Base-by-base conservation (phyloP, 2,329 filamentous ascomycete genomes). In the Beauveria sp. region DNA sequence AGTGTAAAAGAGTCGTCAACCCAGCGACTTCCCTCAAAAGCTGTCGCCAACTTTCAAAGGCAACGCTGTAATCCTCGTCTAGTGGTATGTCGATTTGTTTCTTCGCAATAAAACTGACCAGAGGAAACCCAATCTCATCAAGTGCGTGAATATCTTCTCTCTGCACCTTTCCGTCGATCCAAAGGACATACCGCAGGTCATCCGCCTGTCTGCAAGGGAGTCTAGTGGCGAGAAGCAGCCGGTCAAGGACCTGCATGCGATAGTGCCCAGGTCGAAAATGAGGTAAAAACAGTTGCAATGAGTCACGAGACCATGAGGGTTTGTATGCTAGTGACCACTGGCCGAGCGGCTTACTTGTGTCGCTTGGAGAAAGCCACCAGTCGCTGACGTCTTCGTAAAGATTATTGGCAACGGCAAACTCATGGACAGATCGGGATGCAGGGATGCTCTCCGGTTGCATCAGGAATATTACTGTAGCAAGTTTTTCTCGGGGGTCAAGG, bases 151-250 rank as follows among this genome's bases (percentile, higher is more conserved):
- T 12, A 18, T 54, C 52, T 1, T 54, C 24, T 12, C 4, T n/a
- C 4, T 43, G 34, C 7, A 43, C 38, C 34, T 54, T 43, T n/a
- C 38, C 52, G 9, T 54, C 52, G 1, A 2, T 9, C 52, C 52
- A 54, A 7, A 54, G 22, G 12, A 54, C 2, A 24, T 43, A 43
- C 3, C 52, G 52, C 20, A 54, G 34, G 4, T 2, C 3, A 3
- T 52, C n/a, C 1, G 49, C 49, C 6, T 28, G 12, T 0, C 0
- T 0, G 7, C 3, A 8, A 0, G 16, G 9, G n/a, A 20, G 7
- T n/a, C 3, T 2, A 5, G n/a, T 16, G 16, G 5, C 5, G 20
- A 43, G n/a, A 26, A 12, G 34, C 24, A 54, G 34, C 38, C 51
- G 34, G 9, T 54, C 52, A 1, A 10, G 14, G 24, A 18, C 22